phyloP scores from a whole-genome alignment of 83 land plant genomes.

The Isoetes engelmannii region DNA sequence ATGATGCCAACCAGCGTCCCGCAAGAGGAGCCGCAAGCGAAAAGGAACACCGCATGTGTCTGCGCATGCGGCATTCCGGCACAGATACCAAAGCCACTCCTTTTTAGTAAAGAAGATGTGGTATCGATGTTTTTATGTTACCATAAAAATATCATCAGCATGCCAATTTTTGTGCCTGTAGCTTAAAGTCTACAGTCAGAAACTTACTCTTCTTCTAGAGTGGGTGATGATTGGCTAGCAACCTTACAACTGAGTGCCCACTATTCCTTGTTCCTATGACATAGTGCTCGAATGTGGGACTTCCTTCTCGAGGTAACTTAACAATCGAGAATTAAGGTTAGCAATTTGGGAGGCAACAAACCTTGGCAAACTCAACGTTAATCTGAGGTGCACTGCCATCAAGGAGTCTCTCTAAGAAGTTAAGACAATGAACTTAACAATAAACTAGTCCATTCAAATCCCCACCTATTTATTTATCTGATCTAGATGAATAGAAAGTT shows the following conservation, averaged over 20 bases:
- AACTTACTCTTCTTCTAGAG: slow-evolving; percentile 36
- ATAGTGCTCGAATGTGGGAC: not conserved
- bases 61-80: too few relatives aligned
- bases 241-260: not conserved
- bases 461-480: not conserved
- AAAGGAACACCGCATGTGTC: too few relatives aligned
- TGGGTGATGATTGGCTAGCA: slow-evolving; percentile 22
- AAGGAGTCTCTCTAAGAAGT: slow-evolving; percentile 66
- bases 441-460: too few relatives aligned
- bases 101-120: too few relatives aligned
- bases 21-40: too few relatives aligned
- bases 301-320: not conserved
- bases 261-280: not conserved
- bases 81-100: too few relatives aligned
- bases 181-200: slow-evolving; percentile 1
- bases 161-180: too few relatives aligned
- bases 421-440: not conserved
- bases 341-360: slow-evolving; percentile 15
- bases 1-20: too few relatives aligned
- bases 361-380: slow-evolving; percentile 88
- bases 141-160: too few relatives aligned
- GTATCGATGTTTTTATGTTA: too few relatives aligned
- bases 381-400: slow-evolving; percentile 80
- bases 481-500: too few relatives aligned
- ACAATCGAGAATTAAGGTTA: not conserved